Base-by-base conservation (phyloP, 1,284 basidiomycete species). In the Pisolithus thermaeus region DNA sequence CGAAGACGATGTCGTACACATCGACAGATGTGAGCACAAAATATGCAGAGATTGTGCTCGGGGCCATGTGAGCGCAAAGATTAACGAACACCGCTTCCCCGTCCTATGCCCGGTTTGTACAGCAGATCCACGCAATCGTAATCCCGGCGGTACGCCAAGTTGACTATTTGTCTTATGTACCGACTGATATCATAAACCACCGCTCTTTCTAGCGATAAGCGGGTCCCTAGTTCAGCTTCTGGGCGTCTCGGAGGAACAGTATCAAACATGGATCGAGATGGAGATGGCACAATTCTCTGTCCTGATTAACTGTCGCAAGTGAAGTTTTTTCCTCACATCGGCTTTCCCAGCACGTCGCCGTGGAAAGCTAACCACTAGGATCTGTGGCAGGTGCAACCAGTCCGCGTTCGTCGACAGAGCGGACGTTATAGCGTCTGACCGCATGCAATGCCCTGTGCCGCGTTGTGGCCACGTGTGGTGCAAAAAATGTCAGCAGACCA, bases 61-160 rank as follows among this genome's bases (percentile, higher is more conserved):
- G 25, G 59, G 64, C 3, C 75, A 83, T 55, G 68, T 80, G 20
- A 57, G 58, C 6, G 62, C 70, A 11, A 78, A 78, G 59, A 67
- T 86, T 27, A 60, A 67, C 7, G 75, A 82, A 41, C 75, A 74
- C 53, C 72, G 73, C 8, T 84, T 77, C 57, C 83, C 84, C 0
- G 77, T 85, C 16, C 58, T 77, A 6, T 86, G 84, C 59, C 84
- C 84, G 0, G 62, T 70, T 1, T 86, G 84, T 56, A 61, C 67
- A 18, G 67, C 71, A 6, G 63, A 68, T 20, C 61, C 60, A 44
- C 58, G 44, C 36, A 59, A 61, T n/a, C 46, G 57, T 30, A 67
- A 70, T n/a, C 71, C 73, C 40, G 72, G 71, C 52, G 66, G 77
- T 78, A 50, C 56, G 75, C 39, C 9, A 27, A 27, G 7, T 32